These are phyloP conservation scores for Adenanthera pavonina DNA, from an alignment of 306 rosid species.

Conservation along the genomic window DNA sequence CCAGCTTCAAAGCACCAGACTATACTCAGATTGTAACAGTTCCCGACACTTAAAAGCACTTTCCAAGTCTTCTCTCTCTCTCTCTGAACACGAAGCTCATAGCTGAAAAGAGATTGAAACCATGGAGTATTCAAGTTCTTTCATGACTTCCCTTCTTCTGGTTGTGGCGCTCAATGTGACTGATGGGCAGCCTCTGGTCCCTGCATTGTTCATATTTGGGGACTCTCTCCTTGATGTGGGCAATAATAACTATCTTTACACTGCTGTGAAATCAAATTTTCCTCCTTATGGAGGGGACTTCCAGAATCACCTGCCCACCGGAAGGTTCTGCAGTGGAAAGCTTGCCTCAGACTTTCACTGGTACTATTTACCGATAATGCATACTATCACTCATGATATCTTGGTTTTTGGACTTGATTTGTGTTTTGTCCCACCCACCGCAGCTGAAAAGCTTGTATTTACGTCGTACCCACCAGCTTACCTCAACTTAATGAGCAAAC, in stretches of 20 bases:
- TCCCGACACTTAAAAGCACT: conserved; percentile 41
- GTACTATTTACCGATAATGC: conserved; percentile 22
- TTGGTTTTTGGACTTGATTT: conserved; percentile 25
- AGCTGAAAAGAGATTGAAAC: conserved; percentile 21
- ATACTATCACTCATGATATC: neutral
- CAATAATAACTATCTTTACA: conserved; percentile 55
- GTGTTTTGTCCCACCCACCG: conserved; percentile 29
- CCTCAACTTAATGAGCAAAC: conserved; percentile 47
- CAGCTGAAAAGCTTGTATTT: conserved; percentile 62
- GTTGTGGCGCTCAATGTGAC: conserved; percentile 39
- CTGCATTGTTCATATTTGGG: conserved; percentile 79
- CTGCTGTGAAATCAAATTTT: conserved; percentile 61
- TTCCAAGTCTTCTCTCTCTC: conserved; percentile 16
- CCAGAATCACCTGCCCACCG: conserved; percentile 52
- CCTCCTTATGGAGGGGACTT: conserved; percentile 85
- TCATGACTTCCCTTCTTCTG: conserved; percentile 36
- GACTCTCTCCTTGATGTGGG: conserved; percentile 77
- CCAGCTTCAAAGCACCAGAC: conserved; percentile 30
- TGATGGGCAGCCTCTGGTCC: conserved; percentile 66
- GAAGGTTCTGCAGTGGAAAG: conserved; percentile 80
- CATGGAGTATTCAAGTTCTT: conserved; percentile 45
- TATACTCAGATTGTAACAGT: conserved; percentile 27
- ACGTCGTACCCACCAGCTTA: conserved; percentile 58
- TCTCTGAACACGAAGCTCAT: conserved; percentile 21
- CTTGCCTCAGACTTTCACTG: conserved; percentile 66